Evolutionary conservation across 1,284 basidiomycete genomes (phyloP).

Genomic region (Rhodotorula sp.): DNA sequence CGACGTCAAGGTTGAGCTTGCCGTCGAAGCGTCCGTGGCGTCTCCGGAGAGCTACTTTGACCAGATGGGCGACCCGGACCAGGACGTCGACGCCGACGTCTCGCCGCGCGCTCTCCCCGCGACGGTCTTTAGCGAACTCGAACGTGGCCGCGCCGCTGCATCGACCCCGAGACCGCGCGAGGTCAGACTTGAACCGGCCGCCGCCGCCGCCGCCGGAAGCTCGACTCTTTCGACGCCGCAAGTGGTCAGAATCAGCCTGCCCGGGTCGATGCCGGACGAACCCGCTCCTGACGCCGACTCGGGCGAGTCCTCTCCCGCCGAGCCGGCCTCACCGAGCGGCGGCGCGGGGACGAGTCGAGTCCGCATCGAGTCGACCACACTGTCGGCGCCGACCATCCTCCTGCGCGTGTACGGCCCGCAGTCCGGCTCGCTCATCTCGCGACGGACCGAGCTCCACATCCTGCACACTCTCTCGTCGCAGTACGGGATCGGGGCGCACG

Average conservation of each 20-base stretch:
- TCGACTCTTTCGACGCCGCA: neutral
- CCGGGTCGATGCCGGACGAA: conserved; percentile 7
- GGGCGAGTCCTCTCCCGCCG: neutral
- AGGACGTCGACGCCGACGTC: neutral
- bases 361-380: conserved; percentile 6
- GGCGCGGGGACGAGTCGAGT: neutral
- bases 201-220: neutral
- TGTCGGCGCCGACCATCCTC: conserved; percentile 64
- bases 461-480: conserved; percentile 80
- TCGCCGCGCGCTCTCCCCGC: conserved; percentile 14
- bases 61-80: neutral
- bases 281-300: conserved; percentile 5
- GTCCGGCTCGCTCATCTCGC: conserved; percentile 78
- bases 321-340: neutral
- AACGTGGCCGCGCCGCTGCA: conserved; percentile 18
- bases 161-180: conserved; percentile 24
- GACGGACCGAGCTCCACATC: conserved; percentile 75
- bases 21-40: conserved; percentile 3
- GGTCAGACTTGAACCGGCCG: neutral
- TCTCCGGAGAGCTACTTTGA: neutral
- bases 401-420: conserved; percentile 86
- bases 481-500: conserved; percentile 82
- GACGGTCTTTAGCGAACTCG: conserved; percentile 28
- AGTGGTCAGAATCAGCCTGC: conserved; percentile 5
- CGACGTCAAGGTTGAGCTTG: conserved; percentile 21